These are phyloP conservation scores for Rhypophila decipiens DNA, from an alignment of 495 filamentous ascomycete species.

Conservation along the genomic window DNA sequence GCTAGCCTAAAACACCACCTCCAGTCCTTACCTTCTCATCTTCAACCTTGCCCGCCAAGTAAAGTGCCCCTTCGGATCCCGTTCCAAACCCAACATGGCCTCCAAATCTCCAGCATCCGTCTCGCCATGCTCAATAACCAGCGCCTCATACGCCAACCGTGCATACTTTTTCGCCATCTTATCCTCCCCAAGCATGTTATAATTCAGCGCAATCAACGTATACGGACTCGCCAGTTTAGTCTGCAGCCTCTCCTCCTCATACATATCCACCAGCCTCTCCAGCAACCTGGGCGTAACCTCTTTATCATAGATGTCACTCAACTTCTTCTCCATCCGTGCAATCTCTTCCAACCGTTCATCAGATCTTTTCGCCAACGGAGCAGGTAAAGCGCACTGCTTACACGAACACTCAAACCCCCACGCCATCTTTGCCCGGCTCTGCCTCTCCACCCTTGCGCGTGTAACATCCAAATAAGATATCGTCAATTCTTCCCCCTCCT, in stretches of 20 bases:
- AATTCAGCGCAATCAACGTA: conserved; percentile 26
- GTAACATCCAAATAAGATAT: conserved; percentile 22
- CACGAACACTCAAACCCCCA: conserved; percentile 18
- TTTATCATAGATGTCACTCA: conserved; percentile 10
- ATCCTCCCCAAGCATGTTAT: conserved; percentile 22
- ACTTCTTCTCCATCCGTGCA: conserved; percentile 12
- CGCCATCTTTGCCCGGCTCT: conserved; percentile 2
- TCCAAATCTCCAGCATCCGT: conserved; percentile 11
- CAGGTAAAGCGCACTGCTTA: conserved; percentile 6
- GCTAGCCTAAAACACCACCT: too few relatives aligned
- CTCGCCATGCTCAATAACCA: conserved; percentile 19
- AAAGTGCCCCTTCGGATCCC: conserved; percentile 16
- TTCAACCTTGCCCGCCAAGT: conserved; percentile 15
- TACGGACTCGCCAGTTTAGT: conserved; percentile 15
- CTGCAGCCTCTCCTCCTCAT: conserved; percentile 21
- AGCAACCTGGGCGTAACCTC: conserved; percentile 13
- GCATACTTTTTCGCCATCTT: conserved; percentile 8
- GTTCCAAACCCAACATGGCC: conserved; percentile 14
- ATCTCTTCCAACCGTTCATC: conserved; percentile 21
- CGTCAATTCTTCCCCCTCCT: conserved; percentile 19
- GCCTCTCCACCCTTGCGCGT: conserved; percentile 8
- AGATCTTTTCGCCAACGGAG: conserved; percentile 9
- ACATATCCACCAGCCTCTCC: conserved; percentile 15
- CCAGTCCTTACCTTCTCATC: not conserved
- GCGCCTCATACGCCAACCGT: conserved; percentile 16